Evolutionary conservation across 2,329 filamentous ascomycete genomes (phyloP).

Genomic region (Fusarium sp.): DNA sequence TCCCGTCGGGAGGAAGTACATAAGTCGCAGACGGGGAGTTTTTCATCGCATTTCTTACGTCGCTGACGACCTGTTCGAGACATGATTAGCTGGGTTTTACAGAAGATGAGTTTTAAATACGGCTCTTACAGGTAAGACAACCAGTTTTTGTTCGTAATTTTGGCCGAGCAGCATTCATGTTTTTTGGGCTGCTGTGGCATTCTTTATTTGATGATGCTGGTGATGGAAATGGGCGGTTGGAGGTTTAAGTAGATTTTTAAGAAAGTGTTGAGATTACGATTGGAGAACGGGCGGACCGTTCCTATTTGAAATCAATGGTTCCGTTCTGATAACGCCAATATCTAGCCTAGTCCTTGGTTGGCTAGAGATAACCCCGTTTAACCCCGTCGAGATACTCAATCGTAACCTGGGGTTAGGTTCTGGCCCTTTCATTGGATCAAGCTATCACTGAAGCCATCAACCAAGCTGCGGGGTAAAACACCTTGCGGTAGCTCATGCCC

Average conservation of each 20-base stretch:
- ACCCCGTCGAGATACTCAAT: background rate
- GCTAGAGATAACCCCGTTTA: no score
- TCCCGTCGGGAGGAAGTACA: constrained; percentile 12
- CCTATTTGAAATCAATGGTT: background rate
- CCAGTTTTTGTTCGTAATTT: constrained; percentile 39
- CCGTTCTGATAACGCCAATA: background rate
- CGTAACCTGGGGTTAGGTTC: constrained; percentile 1
- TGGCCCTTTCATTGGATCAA: background rate
- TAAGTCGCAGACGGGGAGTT: constrained; percentile 17
- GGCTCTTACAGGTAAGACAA: constrained; percentile 30
- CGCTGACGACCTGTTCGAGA: constrained; percentile 22
- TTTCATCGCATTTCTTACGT: constrained; percentile 41
- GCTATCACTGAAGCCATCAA: background rate
- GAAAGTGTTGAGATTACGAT: rapidly evolving
- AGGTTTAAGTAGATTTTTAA: no score
- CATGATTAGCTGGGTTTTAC: background rate
- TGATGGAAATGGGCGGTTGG: no score
- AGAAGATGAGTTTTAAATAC: no score
- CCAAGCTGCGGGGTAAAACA: background rate
- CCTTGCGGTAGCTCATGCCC: no score
- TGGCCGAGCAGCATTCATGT: constrained; percentile 5
- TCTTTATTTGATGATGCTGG: no score
- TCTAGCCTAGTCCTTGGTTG: no score
- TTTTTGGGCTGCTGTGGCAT: background rate
- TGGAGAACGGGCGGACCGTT: background rate